These are phyloP conservation scores for Boletus barrowsii DNA, from an alignment of 768 basidiomycete species.

Conservation along the genomic window DNA sequence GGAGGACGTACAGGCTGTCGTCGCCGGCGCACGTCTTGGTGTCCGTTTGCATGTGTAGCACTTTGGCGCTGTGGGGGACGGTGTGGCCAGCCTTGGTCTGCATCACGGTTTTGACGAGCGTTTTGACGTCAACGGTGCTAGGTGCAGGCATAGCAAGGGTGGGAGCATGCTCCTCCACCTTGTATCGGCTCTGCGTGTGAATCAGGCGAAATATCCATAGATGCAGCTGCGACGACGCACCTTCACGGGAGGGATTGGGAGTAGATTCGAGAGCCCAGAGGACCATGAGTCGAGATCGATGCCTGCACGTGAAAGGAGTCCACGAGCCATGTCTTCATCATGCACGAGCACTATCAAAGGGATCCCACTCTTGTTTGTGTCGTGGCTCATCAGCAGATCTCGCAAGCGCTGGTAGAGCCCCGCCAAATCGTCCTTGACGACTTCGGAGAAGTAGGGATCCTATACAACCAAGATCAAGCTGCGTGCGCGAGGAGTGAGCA, in stretches of 20 bases:
- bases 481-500: not conserved
- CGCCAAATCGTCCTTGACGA: constrained; percentile 7
- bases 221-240: constrained; percentile 2
- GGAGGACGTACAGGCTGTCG: constrained; percentile 43
- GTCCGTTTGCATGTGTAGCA: constrained; percentile 32
- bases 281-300: constrained; percentile 42
- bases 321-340: constrained; percentile 37
- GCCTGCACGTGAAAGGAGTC: constrained; percentile 40
- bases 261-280: constrained; percentile 32
- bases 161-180: not conserved
- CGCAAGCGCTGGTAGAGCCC: constrained; percentile 17
- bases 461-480: not conserved
- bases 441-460: constrained; percentile 18
- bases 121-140: constrained; percentile 41
- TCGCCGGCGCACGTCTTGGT: constrained; percentile 48
- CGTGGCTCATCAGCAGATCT: constrained; percentile 22
- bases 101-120: constrained; percentile 41
- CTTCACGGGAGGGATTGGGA: constrained; percentile 5
- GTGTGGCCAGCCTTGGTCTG: constrained; percentile 23
- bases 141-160: constrained; percentile 21
- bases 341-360: constrained; percentile 50
- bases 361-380: constrained; percentile 12
- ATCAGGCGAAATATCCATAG: not conserved
- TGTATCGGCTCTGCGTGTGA: constrained; percentile 7
- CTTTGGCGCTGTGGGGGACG: constrained; percentile 33